phyloP scores from a whole-genome alignment of 139 green algal genomes.

The Dunaliella primolecta region DNA sequence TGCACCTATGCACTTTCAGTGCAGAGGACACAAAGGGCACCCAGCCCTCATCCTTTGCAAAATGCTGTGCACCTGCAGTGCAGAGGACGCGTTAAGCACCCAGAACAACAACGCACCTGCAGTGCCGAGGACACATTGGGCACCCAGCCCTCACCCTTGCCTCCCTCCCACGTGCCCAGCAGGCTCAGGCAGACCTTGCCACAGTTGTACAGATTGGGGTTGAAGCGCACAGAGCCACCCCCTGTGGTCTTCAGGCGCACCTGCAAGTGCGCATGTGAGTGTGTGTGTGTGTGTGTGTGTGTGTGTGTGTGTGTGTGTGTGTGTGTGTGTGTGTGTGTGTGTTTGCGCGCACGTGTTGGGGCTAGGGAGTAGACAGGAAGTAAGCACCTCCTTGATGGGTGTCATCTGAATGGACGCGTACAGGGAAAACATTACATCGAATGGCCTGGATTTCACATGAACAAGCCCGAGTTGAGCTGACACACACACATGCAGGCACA shows the following conservation, averaged over 20 bases:
- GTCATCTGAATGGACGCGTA: too few species aligned
- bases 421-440: too few species aligned
- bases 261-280: constrained; percentile 13
- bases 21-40: constrained; percentile 57
- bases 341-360: too few species aligned
- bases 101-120: too few species aligned
- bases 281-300: background rate
- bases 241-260: constrained; percentile 68
- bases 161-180: constrained; percentile 78
- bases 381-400: too few species aligned
- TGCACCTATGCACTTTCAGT: constrained; percentile 78
- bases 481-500: too few species aligned
- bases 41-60: constrained; percentile 78
- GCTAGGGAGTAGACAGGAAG: background rate
- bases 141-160: constrained; percentile 72
- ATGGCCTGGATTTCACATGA: too few species aligned
- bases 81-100: too few species aligned
- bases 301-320: constrained; percentile 2
- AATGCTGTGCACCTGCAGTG: too few species aligned
- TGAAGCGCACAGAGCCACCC: constrained; percentile 58
- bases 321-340: background rate
- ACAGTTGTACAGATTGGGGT: constrained; percentile 76
- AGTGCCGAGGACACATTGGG: constrained; percentile 57
- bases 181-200: constrained; percentile 81
- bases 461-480: too few species aligned